These are phyloP conservation scores for Xerocomellus amylosporus DNA, from an alignment of 768 basidiomycete genomes.

Conservation along the genomic window DNA sequence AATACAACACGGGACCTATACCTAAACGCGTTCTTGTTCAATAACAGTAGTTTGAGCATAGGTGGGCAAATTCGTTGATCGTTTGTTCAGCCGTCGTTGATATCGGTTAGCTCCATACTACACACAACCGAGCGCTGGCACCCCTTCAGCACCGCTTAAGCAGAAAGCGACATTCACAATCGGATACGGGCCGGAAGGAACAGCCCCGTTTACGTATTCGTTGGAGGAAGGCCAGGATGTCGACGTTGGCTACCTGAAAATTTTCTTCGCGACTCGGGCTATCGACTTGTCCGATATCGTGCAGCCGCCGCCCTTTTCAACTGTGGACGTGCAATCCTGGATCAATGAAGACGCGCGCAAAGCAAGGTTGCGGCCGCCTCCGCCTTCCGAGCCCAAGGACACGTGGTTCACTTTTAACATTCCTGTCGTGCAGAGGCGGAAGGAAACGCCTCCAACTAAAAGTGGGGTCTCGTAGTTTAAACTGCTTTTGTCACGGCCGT, in stretches of 20 bases:
- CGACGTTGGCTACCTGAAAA: slow-evolving; percentile 44
- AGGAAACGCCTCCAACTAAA: background rate
- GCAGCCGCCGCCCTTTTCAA: slow-evolving; percentile 34
- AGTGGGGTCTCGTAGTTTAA: too few relatives aligned
- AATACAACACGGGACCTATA: slow-evolving; percentile 34
- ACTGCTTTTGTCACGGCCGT: background rate
- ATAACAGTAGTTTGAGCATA: slow-evolving; percentile 39
- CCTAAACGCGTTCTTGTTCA: slow-evolving; percentile 43
- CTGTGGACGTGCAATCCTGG: background rate
- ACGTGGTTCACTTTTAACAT: slow-evolving; percentile 20
- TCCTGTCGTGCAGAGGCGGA: slow-evolving; percentile 18
- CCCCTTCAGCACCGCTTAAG: slow-evolving; percentile 9
- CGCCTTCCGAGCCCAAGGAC: background rate
- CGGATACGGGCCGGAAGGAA: slow-evolving; percentile 41
- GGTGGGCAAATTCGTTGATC: slow-evolving; percentile 14
- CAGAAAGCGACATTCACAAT: slow-evolving; percentile 25
- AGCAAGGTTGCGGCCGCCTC: background rate
- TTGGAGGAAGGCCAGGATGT: slow-evolving; percentile 30
- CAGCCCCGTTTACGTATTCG: slow-evolving; percentile 31
- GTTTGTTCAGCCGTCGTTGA: background rate
- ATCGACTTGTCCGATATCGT: slow-evolving; percentile 35
- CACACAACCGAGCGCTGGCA: background rate
- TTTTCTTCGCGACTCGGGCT: slow-evolving; percentile 39
- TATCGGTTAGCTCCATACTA: slow-evolving; percentile 7
- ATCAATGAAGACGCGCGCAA: background rate